Percentiles rank a stretch among this genome's conserved stretches.
phyloP scores from a whole-genome alignment of 2,329 filamentous ascomycete species.

The Celoporthe dispersa region DNA sequence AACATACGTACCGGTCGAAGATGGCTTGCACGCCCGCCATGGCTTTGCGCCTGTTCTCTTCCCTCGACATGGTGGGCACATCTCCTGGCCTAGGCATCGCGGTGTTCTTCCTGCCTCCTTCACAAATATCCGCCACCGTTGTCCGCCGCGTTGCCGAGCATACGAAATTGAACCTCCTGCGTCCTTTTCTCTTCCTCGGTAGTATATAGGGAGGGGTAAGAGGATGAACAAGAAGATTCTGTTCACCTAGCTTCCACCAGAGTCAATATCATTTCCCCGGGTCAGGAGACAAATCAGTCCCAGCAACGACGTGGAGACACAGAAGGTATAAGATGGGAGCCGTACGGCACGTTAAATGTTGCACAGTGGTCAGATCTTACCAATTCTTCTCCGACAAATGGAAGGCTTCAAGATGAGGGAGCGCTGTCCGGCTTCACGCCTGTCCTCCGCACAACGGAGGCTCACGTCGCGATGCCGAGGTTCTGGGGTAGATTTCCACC shows the following conservation, averaged over 20 bases:
- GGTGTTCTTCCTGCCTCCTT: neutral
- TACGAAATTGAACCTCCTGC: neutral
- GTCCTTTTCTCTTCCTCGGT: too few species aligned
- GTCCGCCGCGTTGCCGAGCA: neutral
- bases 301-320: neutral
- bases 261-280: neutral
- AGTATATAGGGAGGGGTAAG: neutral
- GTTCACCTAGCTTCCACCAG: neutral
- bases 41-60: slow-evolving; percentile 24
- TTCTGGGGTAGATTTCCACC: neutral
- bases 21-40: slow-evolving; percentile 26
- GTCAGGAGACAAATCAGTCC: neutral
- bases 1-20: slow-evolving; percentile 28
- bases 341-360: neutral
- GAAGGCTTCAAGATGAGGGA: neutral
- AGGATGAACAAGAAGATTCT: neutral
- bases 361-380: neutral
- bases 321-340: neutral
- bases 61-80: slow-evolving; percentile 9
- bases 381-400: neutral
- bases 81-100: slow-evolving; percentile 16
- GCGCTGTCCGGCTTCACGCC: neutral
- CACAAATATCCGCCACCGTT: neutral
- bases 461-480: slow-evolving; percentile 4
- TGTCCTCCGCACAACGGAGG: neutral